These are phyloP conservation scores for Cutaneotrichosporon cavernicola DNA, from an alignment of 1,284 basidiomycete genomes.

Conservation along the genomic window DNA sequence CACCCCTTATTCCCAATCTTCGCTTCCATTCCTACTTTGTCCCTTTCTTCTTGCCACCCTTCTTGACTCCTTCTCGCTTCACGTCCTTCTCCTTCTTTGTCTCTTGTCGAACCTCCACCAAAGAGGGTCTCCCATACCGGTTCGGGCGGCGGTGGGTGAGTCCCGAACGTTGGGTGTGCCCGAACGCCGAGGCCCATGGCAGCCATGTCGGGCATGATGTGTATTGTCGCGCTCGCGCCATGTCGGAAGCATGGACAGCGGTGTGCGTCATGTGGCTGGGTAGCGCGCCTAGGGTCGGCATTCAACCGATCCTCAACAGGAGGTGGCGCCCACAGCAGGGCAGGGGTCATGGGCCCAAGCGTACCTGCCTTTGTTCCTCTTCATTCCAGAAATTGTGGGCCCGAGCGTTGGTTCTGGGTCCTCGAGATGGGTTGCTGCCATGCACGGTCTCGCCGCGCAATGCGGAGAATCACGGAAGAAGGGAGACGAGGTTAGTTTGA, in stretches of 20 bases:
- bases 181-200: not conserved
- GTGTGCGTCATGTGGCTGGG: not conserved
- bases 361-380: not conserved
- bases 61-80: conserved; percentile 2
- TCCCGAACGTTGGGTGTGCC: not conserved
- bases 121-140: not conserved
- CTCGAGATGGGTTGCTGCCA: not conserved
- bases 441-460: not conserved
- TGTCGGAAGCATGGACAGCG: not conserved
- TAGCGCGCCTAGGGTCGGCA: not conserved
- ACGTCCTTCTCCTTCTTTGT: not conserved
- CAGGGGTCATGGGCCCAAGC: conserved; percentile 6
- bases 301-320: not conserved
- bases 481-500: not conserved
- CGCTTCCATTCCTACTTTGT: conserved; percentile 7
- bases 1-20: not conserved
- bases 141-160: not conserved
- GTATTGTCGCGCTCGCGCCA: conserved; percentile 1
- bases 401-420: not conserved
- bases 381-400: conserved; percentile 2
- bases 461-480: not conserved
- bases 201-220: not conserved
- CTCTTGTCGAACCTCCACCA: not conserved
- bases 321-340: conserved; percentile 1
- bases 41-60: not conserved